These are phyloP conservation scores for Fusarium neocosmosporiellum DNA, from an alignment of 2,329 filamentous ascomycete genomes.

Conservation along the genomic window DNA sequence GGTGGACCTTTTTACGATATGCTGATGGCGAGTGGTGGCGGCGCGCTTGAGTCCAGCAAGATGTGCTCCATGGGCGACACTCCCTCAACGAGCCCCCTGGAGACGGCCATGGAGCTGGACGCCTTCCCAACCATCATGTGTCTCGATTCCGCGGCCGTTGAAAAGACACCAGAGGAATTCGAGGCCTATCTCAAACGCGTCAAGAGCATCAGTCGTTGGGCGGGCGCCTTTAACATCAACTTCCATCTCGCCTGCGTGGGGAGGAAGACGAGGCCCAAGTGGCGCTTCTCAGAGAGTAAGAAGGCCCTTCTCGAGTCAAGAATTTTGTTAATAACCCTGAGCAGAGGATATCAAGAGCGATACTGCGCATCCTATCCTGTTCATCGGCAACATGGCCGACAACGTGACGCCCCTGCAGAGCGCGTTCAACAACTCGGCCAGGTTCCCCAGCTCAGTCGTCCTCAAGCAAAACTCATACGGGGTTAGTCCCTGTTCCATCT, in stretches of 20 bases:
- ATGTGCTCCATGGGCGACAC: slow-evolving; percentile 42
- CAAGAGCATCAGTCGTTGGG: slow-evolving; percentile 51
- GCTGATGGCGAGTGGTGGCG: slow-evolving; percentile 22
- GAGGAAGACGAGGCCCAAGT: slow-evolving; percentile 52
- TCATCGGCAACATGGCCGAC: slow-evolving; percentile 57
- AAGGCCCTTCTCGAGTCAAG: background rate
- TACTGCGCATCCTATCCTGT: slow-evolving; percentile 58
- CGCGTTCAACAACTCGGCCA: slow-evolving; percentile 56
- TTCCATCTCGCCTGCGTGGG: slow-evolving; percentile 55
- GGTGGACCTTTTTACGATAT: slow-evolving; percentile 56
- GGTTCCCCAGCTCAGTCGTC: slow-evolving; percentile 58
- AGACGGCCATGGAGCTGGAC: slow-evolving; percentile 47
- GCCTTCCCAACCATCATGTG: slow-evolving; percentile 60
- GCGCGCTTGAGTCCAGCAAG: slow-evolving; percentile 15
- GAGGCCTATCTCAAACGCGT: slow-evolving; percentile 49
- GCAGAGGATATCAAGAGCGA: slow-evolving; percentile 46
- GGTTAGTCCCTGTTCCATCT: slow-evolving; percentile 47
- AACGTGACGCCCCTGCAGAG: slow-evolving; percentile 61
- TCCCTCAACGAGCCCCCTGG: slow-evolving; percentile 42
- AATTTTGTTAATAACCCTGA: slow-evolving; percentile 2
- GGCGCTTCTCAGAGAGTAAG: slow-evolving; percentile 51
- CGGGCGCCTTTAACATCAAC: slow-evolving; percentile 57
- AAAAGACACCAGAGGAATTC: slow-evolving; percentile 49
- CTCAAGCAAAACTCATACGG: slow-evolving; percentile 63
- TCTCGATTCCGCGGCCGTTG: slow-evolving; percentile 51